Conservation (phyloP, 2,329 filamentous ascomycete species). For the Domatiomyces catenatus region DNA sequence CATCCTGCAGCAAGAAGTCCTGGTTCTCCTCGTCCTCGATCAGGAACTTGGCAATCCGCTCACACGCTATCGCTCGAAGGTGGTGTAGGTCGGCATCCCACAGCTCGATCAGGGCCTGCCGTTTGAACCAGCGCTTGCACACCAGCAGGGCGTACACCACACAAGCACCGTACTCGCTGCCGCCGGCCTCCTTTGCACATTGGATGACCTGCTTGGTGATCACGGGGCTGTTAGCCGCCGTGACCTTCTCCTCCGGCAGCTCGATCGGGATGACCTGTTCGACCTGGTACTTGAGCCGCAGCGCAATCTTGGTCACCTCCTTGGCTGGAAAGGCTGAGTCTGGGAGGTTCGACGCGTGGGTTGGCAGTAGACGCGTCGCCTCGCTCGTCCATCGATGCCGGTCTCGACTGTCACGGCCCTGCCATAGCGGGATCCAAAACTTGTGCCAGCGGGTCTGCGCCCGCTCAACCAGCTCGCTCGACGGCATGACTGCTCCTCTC, state of each 20-base stretch:
- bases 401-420: not conserved
- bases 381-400: constrained; percentile 1
- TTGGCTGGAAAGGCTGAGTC: constrained; percentile 55
- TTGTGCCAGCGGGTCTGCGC: not conserved
- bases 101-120: constrained; percentile 63
- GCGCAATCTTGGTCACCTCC: constrained; percentile 76
- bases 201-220: constrained; percentile 66
- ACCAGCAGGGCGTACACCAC: constrained; percentile 74
- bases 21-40: constrained; percentile 76
- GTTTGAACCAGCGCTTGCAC: constrained; percentile 59
- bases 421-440: not conserved
- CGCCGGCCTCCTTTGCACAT: constrained; percentile 70
- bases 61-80: constrained; percentile 65
- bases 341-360: constrained; percentile 24
- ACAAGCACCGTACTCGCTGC: constrained; percentile 56
- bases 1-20: constrained; percentile 60
- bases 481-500: not conserved
- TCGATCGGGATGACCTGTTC: constrained; percentile 85
- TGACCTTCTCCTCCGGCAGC: constrained; percentile 60
- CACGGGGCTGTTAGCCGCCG: constrained; percentile 65
- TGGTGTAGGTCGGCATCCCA: constrained; percentile 83
- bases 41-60: constrained; percentile 73
- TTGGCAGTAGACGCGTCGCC: constrained; percentile 23
- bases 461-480: not conserved
- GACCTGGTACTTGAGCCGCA: constrained; percentile 80